Conservation (phyloP, 192 early-diverging fungal species). For the Diversispora epigaea region DNA sequence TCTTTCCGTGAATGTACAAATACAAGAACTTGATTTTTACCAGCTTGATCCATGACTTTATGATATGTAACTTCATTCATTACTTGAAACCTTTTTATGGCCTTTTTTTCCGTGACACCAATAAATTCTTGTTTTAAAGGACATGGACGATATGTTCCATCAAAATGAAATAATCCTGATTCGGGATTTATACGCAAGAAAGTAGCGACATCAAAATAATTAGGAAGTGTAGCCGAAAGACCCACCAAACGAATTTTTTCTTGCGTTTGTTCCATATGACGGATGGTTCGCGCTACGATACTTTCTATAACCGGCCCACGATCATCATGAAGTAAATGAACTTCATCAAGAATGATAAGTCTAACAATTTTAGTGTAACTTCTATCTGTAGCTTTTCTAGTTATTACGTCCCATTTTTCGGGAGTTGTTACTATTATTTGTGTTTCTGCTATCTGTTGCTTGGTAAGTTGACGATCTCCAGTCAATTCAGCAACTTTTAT, state of each 20-base stretch:
- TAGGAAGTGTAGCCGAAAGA: conserved; percentile 91
- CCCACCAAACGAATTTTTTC: conserved; percentile 89
- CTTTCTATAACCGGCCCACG: conserved; percentile 96
- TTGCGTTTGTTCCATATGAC: conserved; percentile 87
- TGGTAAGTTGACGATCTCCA: conserved; percentile 95
- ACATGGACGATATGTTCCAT: conserved; percentile 88
- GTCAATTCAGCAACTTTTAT: conserved; percentile 95
- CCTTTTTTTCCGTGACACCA: conserved; percentile 96
- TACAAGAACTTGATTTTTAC: conserved; percentile 83
- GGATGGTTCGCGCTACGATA: conserved; percentile 83
- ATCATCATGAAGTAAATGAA: conserved; percentile 95
- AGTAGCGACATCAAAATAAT: conserved; percentile 92
- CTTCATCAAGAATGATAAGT: conserved; percentile 94
- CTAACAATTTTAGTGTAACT: conserved; percentile 88
- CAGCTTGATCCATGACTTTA: conserved; percentile 83
- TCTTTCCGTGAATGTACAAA: conserved; percentile 99
- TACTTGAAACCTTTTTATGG: conserved; percentile 85
- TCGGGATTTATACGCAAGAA: conserved; percentile 86
- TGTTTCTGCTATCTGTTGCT: conserved; percentile 93
- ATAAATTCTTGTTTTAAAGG: conserved; percentile 96
- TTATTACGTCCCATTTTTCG: conserved; percentile 99
- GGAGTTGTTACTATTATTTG: conserved; percentile 98
- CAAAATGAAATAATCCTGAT: conserved; percentile 89
- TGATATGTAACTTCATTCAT: conserved; percentile 98
- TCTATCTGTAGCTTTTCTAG: conserved; percentile 90